phyloP scores from a whole-genome alignment of 345 rosid genomes.

The Acer yangbiense region DNA sequence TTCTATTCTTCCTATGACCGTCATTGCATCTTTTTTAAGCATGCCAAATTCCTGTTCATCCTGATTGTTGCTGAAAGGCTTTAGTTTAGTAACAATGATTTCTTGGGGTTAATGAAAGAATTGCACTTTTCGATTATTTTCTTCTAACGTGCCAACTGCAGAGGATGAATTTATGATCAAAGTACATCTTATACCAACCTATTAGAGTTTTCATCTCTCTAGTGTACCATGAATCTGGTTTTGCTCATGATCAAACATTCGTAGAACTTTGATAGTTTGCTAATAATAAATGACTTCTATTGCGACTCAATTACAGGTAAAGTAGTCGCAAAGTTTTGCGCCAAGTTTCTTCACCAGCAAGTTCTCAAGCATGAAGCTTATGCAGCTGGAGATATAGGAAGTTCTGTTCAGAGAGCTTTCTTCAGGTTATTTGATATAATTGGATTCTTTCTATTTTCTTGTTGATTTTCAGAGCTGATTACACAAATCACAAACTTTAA shows the following conservation, averaged over 20 bases:
- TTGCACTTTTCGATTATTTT: no score
- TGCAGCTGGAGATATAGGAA: conserved; percentile 71
- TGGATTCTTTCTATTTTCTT: background rate
- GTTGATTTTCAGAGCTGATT: background rate
- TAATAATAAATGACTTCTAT: background rate
- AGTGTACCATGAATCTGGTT: background rate
- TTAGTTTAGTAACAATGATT: background rate
- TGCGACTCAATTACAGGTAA: conserved; percentile 55
- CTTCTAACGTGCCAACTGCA: no score
- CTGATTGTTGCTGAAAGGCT: background rate
- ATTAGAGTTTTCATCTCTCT: background rate
- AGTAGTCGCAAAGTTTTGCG: conserved; percentile 93
- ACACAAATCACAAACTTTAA: background rate
- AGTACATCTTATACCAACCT: background rate
- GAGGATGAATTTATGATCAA: no score
- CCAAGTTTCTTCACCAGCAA: conserved; percentile 88
- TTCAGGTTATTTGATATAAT: conserved; percentile 55
- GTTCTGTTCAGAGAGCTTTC: conserved; percentile 74
- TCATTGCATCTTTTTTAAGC: background rate
- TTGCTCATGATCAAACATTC: background rate
- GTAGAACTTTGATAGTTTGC: background rate
- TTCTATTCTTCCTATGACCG: background rate
- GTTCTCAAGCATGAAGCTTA: conserved; percentile 71
- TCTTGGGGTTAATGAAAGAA: no score
- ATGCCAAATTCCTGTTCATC: background rate